Conservation (phyloP, 495 filamentous ascomycete species). For the Lasiosphaeriaceae sp. region DNA sequence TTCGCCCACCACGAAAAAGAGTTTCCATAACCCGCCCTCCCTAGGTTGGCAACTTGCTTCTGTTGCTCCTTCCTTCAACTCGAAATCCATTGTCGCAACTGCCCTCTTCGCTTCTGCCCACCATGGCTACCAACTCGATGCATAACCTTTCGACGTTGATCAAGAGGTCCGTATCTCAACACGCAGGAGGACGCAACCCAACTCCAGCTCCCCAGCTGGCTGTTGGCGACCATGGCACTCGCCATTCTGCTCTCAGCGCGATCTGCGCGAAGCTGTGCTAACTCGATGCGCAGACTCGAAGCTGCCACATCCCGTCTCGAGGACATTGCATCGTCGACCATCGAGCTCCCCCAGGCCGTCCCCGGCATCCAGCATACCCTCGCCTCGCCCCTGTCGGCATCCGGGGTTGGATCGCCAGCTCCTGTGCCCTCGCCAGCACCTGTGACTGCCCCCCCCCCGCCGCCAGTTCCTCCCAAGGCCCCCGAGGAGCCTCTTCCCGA, state of each 20-base stretch:
- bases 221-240: not conserved
- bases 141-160: slow-evolving; percentile 96
- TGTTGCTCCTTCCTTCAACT: not conserved
- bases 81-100: not conserved
- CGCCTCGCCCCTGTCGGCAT: slow-evolving; percentile 24
- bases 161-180: slow-evolving; percentile 71
- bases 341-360: slow-evolving; percentile 49
- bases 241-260: not conserved
- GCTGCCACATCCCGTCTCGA: slow-evolving; percentile 94
- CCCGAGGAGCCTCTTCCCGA: slow-evolving; percentile 62
- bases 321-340: slow-evolving; percentile 80
- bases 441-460: too few relatives aligned
- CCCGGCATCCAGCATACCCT: slow-evolving; percentile 36
- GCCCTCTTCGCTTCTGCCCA: slow-evolving; percentile 17
- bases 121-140: slow-evolving; percentile 66
- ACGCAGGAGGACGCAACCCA: not conserved
- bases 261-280: slow-evolving; percentile 10
- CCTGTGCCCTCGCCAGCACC: slow-evolving; percentile 23
- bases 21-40: not conserved
- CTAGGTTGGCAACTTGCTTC: not conserved
- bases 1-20: too few relatives aligned
- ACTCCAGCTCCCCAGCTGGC: not conserved
- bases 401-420: slow-evolving; percentile 12
- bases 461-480: slow-evolving; percentile 29
- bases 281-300: slow-evolving; percentile 72